Evolutionary conservation across 495 filamentous ascomycete species (phyloP).

Genomic region (Neurospora intermedia): DNA sequence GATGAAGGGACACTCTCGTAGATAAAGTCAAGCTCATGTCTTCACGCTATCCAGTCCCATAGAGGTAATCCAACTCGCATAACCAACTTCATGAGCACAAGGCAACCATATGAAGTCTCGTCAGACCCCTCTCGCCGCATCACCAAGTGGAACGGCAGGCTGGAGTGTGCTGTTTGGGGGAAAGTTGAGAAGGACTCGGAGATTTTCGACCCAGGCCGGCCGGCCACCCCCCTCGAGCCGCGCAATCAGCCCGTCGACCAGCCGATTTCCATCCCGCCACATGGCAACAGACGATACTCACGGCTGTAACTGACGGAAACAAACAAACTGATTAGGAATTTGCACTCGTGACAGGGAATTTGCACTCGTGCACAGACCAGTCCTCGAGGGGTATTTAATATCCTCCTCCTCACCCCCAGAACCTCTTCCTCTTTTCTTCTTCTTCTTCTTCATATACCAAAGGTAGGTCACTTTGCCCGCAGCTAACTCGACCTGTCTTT

Average conservation of each 20-base stretch:
- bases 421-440: neutral
- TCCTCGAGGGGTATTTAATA: neutral
- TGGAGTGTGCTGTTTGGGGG: neutral
- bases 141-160: neutral
- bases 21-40: neutral
- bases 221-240: neutral
- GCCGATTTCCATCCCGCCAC: neutral
- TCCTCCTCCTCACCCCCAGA: neutral
- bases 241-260: neutral
- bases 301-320: neutral
- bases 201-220: neutral
- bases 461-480: neutral
- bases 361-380: constrained; percentile 7
- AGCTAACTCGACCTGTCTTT: neutral
- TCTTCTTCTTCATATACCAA: neutral
- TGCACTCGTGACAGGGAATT: neutral
- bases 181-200: neutral
- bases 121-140: neutral
- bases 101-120: neutral
- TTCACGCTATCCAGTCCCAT: neutral
- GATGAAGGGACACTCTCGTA: neutral
- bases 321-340: neutral
- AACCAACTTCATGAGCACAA: neutral
- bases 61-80: neutral
- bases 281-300: neutral